phyloP scores from a whole-genome alignment of 2,329 filamentous ascomycete species.

The Diaporthe batatas region DNA sequence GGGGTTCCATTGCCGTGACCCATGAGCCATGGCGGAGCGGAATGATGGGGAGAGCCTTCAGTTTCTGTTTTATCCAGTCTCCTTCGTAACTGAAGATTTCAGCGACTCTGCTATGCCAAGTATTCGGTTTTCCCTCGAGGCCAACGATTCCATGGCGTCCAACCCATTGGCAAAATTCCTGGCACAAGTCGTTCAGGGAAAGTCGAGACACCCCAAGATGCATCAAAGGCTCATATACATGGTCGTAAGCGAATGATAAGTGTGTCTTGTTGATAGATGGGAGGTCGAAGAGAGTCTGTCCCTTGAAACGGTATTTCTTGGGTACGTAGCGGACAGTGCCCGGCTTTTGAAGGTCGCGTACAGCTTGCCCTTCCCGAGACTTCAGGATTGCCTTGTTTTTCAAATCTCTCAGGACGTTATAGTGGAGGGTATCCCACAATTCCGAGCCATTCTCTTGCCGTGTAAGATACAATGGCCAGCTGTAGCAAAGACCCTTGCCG shows the following conservation, averaged over 20 bases:
- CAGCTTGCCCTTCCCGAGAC: not conserved
- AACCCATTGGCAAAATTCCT: constrained; percentile 3
- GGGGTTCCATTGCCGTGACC: not conserved
- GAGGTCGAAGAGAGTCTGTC: constrained; percentile 1
- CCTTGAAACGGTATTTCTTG: not conserved
- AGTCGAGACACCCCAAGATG: not conserved
- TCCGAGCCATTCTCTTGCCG: not conserved
- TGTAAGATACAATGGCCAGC: not conserved
- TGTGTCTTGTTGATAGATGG: constrained; percentile 3
- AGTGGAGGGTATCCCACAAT: not conserved
- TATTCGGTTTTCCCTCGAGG: not conserved
- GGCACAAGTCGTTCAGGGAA: not conserved
- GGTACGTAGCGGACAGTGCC: not conserved
- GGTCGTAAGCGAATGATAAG: constrained; percentile 8
- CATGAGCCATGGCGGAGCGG: not conserved
- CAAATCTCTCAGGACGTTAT: not conserved
- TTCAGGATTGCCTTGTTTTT: not conserved
- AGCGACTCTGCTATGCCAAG: constrained; percentile 1
- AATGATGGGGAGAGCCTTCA: not conserved
- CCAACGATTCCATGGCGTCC: not conserved
- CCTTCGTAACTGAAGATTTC: not conserved
- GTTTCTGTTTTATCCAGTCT: not conserved
- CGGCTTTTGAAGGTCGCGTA: not conserved
- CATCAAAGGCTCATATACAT: not conserved
- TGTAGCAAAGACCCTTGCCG: not conserved